These are phyloP conservation scores for Tricholoma flavovirens DNA, from an alignment of 768 basidiomycete genomes.

Conservation along the genomic window DNA sequence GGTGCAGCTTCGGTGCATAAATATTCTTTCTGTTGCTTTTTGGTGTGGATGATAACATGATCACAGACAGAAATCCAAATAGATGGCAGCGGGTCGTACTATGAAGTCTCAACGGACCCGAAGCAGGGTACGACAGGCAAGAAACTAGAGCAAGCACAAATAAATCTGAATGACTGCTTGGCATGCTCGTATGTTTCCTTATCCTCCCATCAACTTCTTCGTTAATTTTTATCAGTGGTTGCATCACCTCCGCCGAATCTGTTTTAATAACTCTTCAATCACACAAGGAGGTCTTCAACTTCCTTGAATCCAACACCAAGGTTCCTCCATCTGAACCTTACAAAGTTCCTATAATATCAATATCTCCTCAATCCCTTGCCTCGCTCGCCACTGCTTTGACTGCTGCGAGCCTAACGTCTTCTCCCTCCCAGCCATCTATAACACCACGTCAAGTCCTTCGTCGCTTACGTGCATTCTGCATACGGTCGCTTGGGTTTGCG, in stretches of 20 bases:
- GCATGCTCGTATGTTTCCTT: slow-evolving; percentile 79
- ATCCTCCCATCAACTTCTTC: background rate
- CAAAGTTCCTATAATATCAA: slow-evolving; percentile 70
- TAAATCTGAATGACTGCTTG: slow-evolving; percentile 94
- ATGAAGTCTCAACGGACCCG: slow-evolving; percentile 56
- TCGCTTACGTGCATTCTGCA: slow-evolving; percentile 68
- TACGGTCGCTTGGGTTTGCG: slow-evolving; percentile 62
- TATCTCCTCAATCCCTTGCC: slow-evolving; percentile 83
- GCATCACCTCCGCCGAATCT: slow-evolving; percentile 97
- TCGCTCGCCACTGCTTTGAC: slow-evolving; percentile 67
- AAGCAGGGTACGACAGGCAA: slow-evolving; percentile 23
- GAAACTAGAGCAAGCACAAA: slow-evolving; percentile 90
- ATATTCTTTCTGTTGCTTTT: background rate
- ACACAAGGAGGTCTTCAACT: slow-evolving; percentile 84
- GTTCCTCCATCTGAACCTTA: slow-evolving; percentile 28
- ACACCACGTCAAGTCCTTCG: slow-evolving; percentile 58
- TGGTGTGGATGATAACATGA: slow-evolving; percentile 2
- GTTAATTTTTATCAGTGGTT: slow-evolving; percentile 55
- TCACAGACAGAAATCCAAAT: slow-evolving; percentile 89
- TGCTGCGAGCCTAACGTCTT: slow-evolving; percentile 42
- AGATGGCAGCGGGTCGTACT: slow-evolving; percentile 81
- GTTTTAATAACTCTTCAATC: slow-evolving; percentile 95
- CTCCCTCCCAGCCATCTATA: slow-evolving; percentile 31
- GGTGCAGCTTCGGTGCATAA: slow-evolving; percentile 33
- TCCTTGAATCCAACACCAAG: slow-evolving; percentile 52